Percentiles rank a stretch among this genome's conserved stretches.
phyloP scores from a whole-genome alignment of 148 eudicot species.

The Limonium bicolor region DNA sequence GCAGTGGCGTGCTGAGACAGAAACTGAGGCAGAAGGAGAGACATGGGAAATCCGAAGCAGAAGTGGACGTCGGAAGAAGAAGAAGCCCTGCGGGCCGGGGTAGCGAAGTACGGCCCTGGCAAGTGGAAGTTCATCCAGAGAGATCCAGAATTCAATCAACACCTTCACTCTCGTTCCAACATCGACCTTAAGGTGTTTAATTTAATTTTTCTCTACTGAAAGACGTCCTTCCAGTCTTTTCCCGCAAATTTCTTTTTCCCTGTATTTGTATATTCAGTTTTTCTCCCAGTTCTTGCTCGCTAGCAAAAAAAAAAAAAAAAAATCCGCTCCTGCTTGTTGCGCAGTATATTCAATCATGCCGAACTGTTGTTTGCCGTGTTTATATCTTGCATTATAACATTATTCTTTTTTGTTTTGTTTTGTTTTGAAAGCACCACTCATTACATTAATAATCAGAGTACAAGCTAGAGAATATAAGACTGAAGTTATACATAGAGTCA shows the following conservation, averaged over 20 bases:
- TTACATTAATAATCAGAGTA: too few species aligned
- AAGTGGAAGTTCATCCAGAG: constrained; percentile 83
- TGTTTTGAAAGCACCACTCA: too few species aligned
- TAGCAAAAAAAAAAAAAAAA: too few species aligned
- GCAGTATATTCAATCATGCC: too few species aligned
- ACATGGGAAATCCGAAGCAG: constrained; percentile 91
- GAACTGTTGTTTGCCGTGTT: too few species aligned
- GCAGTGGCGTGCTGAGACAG: too few species aligned
- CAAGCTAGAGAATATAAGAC: too few species aligned
- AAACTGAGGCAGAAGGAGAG: constrained; percentile 1
- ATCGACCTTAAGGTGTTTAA: constrained; percentile 73
- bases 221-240: not conserved
- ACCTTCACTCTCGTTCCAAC: constrained; percentile 67
- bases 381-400: too few species aligned
- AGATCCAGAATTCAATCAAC: constrained; percentile 57
- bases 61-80: constrained; percentile 97
- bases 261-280: not conserved
- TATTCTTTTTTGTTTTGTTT: too few species aligned
- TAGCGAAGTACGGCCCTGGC: constrained; percentile 76
- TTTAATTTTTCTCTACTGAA: not conserved
- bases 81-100: constrained; percentile 63
- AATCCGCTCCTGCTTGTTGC: too few species aligned
- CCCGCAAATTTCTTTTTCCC: not conserved
- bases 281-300: too few species aligned
- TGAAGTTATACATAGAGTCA: too few species aligned